Percentiles rank a stretch among this genome's conserved stretches.
phyloP scores from a whole-genome alignment of 225 moss, liverwort and hornwort species.

The Neckera pumila region DNA sequence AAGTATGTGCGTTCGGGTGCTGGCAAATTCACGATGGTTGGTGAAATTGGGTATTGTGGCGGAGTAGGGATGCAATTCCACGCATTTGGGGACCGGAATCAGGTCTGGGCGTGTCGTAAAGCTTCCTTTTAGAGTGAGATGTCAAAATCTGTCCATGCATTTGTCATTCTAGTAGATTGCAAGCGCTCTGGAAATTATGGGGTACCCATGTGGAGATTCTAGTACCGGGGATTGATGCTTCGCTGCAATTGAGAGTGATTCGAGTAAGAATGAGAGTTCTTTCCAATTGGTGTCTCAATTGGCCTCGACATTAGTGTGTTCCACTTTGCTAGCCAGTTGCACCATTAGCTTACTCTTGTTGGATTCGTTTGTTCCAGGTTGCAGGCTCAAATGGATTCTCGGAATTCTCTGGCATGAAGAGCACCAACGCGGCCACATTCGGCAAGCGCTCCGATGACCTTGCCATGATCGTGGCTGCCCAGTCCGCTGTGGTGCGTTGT shows the following conservation, averaged over 20 bases:
- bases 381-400: constrained; percentile 40
- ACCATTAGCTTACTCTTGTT: background rate
- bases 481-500: constrained; percentile 48
- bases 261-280: background rate
- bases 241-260: background rate
- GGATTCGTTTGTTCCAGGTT: background rate
- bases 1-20: background rate
- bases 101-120: background rate
- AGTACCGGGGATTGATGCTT: background rate
- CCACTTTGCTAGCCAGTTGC: too few relatives aligned
- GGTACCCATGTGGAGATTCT: background rate
- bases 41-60: background rate
- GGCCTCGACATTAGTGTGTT: background rate
- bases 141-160: background rate
- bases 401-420: constrained; percentile 79
- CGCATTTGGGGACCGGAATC: too few relatives aligned
- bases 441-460: constrained; percentile 73
- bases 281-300: background rate
- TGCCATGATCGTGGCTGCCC: constrained; percentile 34
- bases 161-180: background rate
- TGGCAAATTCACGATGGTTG: background rate
- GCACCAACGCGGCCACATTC: constrained; percentile 41
- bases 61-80: background rate
- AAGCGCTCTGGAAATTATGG: background rate
- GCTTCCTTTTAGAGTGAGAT: background rate